These are phyloP conservation scores for Fusarium praegraminearum DNA, from an alignment of 2,329 filamentous ascomycete species.

Conservation along the genomic window DNA sequence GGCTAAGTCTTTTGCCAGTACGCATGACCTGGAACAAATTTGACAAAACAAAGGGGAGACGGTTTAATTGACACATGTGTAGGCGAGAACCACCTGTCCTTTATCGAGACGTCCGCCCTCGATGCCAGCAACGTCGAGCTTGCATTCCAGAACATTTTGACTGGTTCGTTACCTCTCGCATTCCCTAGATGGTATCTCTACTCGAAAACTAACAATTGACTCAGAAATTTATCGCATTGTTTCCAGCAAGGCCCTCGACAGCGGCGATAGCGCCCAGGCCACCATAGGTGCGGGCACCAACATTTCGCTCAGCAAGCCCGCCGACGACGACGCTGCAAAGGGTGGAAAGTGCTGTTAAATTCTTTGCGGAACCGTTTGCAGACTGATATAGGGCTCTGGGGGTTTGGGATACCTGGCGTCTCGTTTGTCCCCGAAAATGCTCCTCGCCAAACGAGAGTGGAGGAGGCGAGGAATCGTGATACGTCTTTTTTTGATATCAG, in stretches of 20 bases:
- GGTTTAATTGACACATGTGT: slow-evolving; percentile 34
- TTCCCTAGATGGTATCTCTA: slow-evolving; percentile 1
- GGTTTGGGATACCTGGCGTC: slow-evolving; percentile 52
- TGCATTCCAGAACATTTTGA: slow-evolving; percentile 99
- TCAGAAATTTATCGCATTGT: slow-evolving; percentile 99
- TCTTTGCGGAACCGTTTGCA: slow-evolving; percentile 42
- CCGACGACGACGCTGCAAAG: slow-evolving; percentile 80
- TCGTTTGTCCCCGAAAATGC: slow-evolving; percentile 52
- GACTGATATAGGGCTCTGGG: slow-evolving; percentile 47
- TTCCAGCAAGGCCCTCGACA: slow-evolving; percentile 95
- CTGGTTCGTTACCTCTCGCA: slow-evolving; percentile 71
- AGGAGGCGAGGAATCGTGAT: slow-evolving; percentile 53
- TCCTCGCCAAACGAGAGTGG: slow-evolving; percentile 52
- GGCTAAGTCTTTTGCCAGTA: slow-evolving; percentile 97
- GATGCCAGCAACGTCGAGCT: slow-evolving; percentile 99
- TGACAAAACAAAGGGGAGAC: slow-evolving; percentile 13
- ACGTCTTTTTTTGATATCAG: slow-evolving; percentile 56
- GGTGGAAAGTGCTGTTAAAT: slow-evolving; percentile 83
- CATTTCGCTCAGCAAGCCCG: slow-evolving; percentile 88
- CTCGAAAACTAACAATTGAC: slow-evolving; percentile 26
- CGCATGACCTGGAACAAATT: slow-evolving; percentile 47
- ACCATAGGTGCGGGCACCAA: slow-evolving; percentile 83
- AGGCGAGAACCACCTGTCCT: slow-evolving; percentile 98
- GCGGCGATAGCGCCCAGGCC: slow-evolving; percentile 83
- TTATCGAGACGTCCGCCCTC: slow-evolving; percentile 98